phyloP scores from a whole-genome alignment of 2,329 filamentous ascomycete species.

The Iodosphaeria phyllophila region DNA sequence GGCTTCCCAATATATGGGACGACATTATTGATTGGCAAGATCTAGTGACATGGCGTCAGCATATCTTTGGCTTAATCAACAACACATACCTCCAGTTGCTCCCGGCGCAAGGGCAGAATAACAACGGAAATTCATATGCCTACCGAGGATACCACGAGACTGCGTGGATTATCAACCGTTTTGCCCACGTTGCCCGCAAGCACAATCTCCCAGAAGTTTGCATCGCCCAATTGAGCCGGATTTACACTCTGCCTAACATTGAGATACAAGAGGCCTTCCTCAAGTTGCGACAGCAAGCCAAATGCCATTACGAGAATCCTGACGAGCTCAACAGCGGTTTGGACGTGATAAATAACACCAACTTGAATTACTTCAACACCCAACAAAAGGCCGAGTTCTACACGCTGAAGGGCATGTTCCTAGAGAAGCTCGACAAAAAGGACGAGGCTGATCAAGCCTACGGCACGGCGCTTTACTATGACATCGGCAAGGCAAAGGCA shows the following conservation, averaged over 20 bases:
- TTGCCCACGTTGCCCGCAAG: constrained; percentile 93
- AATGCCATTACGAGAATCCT: constrained; percentile 94
- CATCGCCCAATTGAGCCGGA: constrained; percentile 89
- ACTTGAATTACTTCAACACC: constrained; percentile 91
- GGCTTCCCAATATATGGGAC: constrained; percentile 94
- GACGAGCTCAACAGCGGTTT: constrained; percentile 81
- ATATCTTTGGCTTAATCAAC: constrained; percentile 97
- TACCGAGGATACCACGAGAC: constrained; percentile 98
- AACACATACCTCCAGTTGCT: constrained; percentile 75
- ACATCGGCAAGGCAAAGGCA: constrained; percentile 86
- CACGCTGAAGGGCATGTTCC: constrained; percentile 97
- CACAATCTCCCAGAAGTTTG: constrained; percentile 94
- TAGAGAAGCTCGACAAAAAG: constrained; percentile 81
- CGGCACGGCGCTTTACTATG: constrained; percentile 87
- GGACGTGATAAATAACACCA: constrained; percentile 99
- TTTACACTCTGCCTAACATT: constrained; percentile 97
- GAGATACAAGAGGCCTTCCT: constrained; percentile 99
- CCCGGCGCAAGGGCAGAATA: constrained; percentile 61
- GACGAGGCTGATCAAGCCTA: constrained; percentile 88
- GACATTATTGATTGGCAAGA: constrained; percentile 99
- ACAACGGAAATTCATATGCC: constrained; percentile 81
- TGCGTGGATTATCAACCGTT: constrained; percentile 98
- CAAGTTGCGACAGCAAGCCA: constrained; percentile 94
- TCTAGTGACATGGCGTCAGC: constrained; percentile 96
- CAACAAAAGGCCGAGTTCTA: constrained; percentile 98